Evolutionary conservation across 2,329 filamentous ascomycete genomes (phyloP), one percentile per base, ranked within the genome.

Genomic region (Fusarium sp.): DNA sequence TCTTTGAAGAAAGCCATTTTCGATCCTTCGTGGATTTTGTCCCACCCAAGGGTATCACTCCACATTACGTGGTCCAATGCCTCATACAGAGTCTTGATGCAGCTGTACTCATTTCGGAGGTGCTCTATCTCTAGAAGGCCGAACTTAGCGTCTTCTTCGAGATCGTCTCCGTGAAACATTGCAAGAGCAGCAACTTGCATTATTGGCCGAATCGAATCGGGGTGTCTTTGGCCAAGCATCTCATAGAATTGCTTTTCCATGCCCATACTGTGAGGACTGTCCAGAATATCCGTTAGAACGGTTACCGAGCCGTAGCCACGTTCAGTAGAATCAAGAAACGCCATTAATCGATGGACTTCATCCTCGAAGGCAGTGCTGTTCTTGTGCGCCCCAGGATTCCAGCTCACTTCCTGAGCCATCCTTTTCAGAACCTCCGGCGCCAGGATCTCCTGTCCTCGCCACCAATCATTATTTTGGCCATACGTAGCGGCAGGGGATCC

Each of bases 261-360:
- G 11, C 80, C 80, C 20, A 69, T 65, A 33, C 62, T 73, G n/a
- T 75, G 65, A 24, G 71, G 76, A 23, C 81, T 76, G 15, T 79
- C 76, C 31, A 80, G 37, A 8, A 58, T 67, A 15, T 82, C 77
- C 7, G 79, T 75, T 8, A 90, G 75, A 8, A 80, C 78, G 57
- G 87, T 85, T 23, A 83, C 83, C 1, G 85, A 86, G 16, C 86
- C 89, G 67, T 89, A 90, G 42, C 84, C 85, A 42, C 89, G 83
- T 26, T 90, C 85, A 0, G 88, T 89, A 12, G 77, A 80, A 58
- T 91, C 88, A 5, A 91, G 81, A 64, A 91, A 90, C 12, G 88
- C 88, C 80, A 91, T 84, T 8, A 91, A 76, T 16, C 89, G 86
- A 68, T 90, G 88, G 3, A 90, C 68, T 74, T 91, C 89, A 24